A percentile compares a stretch with the other conserved stretches of the same genome.
Conservation (phyloP, 441 rosid species). For the Gossypium schwendimanii region DNA sequence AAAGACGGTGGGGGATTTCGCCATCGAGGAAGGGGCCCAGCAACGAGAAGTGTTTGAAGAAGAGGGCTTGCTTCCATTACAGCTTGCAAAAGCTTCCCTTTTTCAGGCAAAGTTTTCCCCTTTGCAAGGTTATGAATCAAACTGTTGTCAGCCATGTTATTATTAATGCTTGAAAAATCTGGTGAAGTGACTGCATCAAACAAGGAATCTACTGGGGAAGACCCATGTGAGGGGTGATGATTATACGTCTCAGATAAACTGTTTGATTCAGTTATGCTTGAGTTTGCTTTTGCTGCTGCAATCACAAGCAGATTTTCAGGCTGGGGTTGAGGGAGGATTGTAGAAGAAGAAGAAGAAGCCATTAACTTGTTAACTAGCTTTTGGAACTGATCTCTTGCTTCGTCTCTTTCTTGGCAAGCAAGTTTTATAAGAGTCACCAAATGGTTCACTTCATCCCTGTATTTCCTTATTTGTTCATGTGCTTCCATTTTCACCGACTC, state of each 20-base stretch:
- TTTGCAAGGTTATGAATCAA: slow-evolving; percentile 41
- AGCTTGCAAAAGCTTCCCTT: slow-evolving; percentile 62
- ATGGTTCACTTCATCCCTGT: slow-evolving; percentile 38
- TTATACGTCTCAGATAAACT: slow-evolving; percentile 34
- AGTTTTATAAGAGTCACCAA: slow-evolving; percentile 43
- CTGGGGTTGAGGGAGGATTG: slow-evolving; percentile 12
- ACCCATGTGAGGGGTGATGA: slow-evolving; percentile 42
- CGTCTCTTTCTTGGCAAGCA: slow-evolving; percentile 74
- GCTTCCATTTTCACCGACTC: slow-evolving; percentile 59
- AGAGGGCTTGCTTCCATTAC: slow-evolving; percentile 74
- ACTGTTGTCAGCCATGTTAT: slow-evolving; percentile 27
- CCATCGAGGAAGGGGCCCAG: slow-evolving; percentile 89
- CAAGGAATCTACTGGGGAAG: slow-evolving; percentile 64
- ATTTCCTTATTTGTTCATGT: slow-evolving; percentile 40
- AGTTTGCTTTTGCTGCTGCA: slow-evolving; percentile 45
- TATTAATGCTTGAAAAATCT: slow-evolving; percentile 46
- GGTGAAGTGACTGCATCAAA: slow-evolving; percentile 68
- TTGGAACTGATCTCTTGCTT: slow-evolving; percentile 57
- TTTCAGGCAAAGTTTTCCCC: slow-evolving; percentile 52
- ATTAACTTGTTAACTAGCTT: slow-evolving; percentile 35
- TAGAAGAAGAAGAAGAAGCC: slow-evolving; percentile 15
- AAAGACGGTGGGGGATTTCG: slow-evolving; percentile 87
- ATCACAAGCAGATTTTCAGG: slow-evolving; percentile 17
- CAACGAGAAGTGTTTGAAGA: slow-evolving; percentile 60
- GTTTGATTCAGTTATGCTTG: slow-evolving; percentile 76